A percentile compares a stretch with the other conserved stretches of the same genome.
Conservation (phyloP, 768 basidiomycete genomes). For the Fomitopsis pulvina region DNA sequence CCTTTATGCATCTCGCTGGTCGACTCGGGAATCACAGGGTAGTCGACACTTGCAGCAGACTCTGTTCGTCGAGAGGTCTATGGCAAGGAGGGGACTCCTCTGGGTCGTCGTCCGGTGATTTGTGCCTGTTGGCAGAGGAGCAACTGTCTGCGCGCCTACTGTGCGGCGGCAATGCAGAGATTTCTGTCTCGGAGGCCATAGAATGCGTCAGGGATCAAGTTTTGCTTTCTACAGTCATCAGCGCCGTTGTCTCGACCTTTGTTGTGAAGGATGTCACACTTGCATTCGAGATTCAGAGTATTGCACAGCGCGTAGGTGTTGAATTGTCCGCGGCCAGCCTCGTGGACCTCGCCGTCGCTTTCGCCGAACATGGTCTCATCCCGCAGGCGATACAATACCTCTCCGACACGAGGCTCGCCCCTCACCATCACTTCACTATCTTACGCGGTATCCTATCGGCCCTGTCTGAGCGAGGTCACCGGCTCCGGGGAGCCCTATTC, state of each 20-base stretch:
- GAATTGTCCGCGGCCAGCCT: neutral
- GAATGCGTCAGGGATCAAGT: conserved; percentile 2
- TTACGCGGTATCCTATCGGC: conserved; percentile 1
- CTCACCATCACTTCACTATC: neutral
- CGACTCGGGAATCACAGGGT: conserved; percentile 6
- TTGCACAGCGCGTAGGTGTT: neutral
- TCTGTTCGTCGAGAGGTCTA: neutral
- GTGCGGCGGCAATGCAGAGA: conserved; percentile 9
- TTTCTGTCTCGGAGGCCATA: conserved; percentile 10
- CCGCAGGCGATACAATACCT: neutral
- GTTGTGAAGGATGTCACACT: conserved; percentile 4
- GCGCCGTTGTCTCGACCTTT: conserved; percentile 1
- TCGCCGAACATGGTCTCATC: neutral
- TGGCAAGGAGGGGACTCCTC: conserved; percentile 1
- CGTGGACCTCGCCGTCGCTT: neutral
- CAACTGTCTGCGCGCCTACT: conserved; percentile 9
- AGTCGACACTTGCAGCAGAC: conserved; percentile 6
- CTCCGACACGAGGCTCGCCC: neutral
- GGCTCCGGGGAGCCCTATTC: neutral
- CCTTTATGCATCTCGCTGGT: conserved; percentile 17
- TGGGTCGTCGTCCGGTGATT: neutral
- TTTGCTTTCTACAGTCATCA: conserved; percentile 4
- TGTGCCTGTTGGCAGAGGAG: conserved; percentile 7
- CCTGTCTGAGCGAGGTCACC: conserved; percentile 3
- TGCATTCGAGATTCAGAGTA: conserved; percentile 5